Evolutionary conservation across 495 filamentous ascomycete species (phyloP), one percentile per base, ranked within the genome.

Genomic region (Penicillium bialowiezense): DNA sequence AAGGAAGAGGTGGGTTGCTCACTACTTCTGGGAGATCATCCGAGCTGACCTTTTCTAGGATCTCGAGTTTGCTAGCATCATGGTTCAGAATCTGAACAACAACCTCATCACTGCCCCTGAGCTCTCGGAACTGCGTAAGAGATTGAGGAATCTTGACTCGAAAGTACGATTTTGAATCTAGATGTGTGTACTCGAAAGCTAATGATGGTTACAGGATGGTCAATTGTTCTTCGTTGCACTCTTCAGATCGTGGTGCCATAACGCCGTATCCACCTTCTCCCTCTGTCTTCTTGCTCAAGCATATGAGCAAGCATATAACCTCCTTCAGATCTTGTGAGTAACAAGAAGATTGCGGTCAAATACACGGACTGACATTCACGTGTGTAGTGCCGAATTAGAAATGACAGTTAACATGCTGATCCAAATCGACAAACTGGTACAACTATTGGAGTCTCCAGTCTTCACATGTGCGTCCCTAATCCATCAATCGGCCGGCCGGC

Each of bases 401-500:
- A 97, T 97, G 88, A 97, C 93, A 0, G 92, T 99, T 54, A 95
- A 93, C 52, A 93, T 97, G 72, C 82, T 99, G 45, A 97, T 99
- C 42, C 95, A 99, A 65, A 96, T 99, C 61, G 95, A 99, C 68
- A 99, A 99, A 65, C 79, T 99, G 32, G 95, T 99, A 12, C 95
- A 99, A 69, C 82, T 99, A 3, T 80, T 99, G 6, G 95, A 99
- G 64, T 97, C 91, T 0, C 93, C 95, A 2, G 95, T 99, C 3
- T 99, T 97, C 62, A 99, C 95, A 33, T 97, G 90, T 92, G 64
- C 52, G 78, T 31, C 33, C 23, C 26, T 13, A 3, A 38, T 3
- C 3, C 23, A 3, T 8, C 5, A 1, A 23, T 3, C 23, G 14
- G n/a, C n/a, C n/a, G n/a, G n/a, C n/a, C n/a, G n/a, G n/a, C n/a